Conservation (phyloP, 2,329 filamentous ascomycete species). For the Ophiostoma sp. region DNA sequence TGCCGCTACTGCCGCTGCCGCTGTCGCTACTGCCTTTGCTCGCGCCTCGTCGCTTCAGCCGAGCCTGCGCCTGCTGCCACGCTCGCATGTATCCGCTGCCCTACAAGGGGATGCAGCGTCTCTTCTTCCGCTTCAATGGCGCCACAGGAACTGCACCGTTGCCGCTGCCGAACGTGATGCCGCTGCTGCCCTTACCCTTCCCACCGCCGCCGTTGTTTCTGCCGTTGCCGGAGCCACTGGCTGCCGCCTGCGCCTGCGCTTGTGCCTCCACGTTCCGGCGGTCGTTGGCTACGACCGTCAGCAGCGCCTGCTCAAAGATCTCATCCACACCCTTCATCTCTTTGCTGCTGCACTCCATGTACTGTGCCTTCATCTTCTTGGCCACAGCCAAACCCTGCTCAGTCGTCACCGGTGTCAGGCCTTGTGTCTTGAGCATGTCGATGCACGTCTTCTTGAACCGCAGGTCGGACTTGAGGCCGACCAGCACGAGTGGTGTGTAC, state of each 20-base stretch:
- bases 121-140: slow-evolving; percentile 70
- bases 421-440: slow-evolving; percentile 97
- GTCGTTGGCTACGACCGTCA: slow-evolving; percentile 81
- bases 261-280: slow-evolving; percentile 55
- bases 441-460: slow-evolving; percentile 94
- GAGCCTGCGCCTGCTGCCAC: slow-evolving; percentile 17
- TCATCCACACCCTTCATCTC: slow-evolving; percentile 95
- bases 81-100: slow-evolving; percentile 24
- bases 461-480: slow-evolving; percentile 94
- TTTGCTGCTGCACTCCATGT: slow-evolving; percentile 98
- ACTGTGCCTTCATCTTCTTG: slow-evolving; percentile 86
- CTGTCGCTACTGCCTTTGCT: neutral
- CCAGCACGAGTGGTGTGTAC: slow-evolving; percentile 89
- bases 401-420: slow-evolving; percentile 85
- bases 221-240: neutral
- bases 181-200: slow-evolving; percentile 30
- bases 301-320: slow-evolving; percentile 87
- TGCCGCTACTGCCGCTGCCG: neutral
- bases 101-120: slow-evolving; percentile 75
- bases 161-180: slow-evolving; percentile 30
- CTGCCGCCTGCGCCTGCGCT: slow-evolving; percentile 27
- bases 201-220: slow-evolving; percentile 30
- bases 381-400: slow-evolving; percentile 86
- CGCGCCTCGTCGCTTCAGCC: neutral
- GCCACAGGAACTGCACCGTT: slow-evolving; percentile 36